Evolutionary conservation across 2,329 filamentous ascomycete species (phyloP), one percentile per base, ranked within the genome.

Genomic region (Cytospora piceicola): DNA sequence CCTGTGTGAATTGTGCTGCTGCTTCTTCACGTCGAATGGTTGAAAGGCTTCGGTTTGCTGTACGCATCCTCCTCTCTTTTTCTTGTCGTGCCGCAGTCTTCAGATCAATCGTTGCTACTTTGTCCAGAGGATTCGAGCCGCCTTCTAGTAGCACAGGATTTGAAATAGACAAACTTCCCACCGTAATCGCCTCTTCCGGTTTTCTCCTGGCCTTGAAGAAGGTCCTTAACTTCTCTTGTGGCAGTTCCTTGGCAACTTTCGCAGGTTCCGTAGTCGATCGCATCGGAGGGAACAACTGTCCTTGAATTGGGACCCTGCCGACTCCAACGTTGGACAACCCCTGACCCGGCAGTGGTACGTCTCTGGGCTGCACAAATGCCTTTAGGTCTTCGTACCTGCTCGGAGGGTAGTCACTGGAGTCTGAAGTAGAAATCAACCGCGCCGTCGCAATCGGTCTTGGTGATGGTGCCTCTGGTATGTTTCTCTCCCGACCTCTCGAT

Each of bases 321-420:
- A 79, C 71, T 15, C 78, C 79, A 56, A 82, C 80, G 17, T 68
- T 70, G 3, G 80, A 79, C 24, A 82, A 69, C 36, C 36, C 58
- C 69, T 71, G 61, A 68, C 63, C 61, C 53, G 67, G 67, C 7
- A 62, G 65, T 7, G 74, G 74, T 1, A 71, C 74, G 53, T 76
- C 71, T 24, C 75, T 72, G 6, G 73, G 74, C 63, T 75, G 76
- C 49, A 73, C 65, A 58, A 80, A 80, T 2, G 77, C 75, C 71
- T 84, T 85, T 4, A 84, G 64, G 57, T 84, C 82, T 61, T 84
- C 81, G 64, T 81, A 85, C 58, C 79, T 80, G 46, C 75, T 79
- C 3, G 81, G 79, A 0, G 81, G 79, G 32, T 79, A 80, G 17
- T 78, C 77, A 20, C 70, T 62, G 15, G 80, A 79, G 55, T 79